Evolutionary conservation across 2,329 filamentous ascomycete species (phyloP).

Genomic region (Sphaerostilbella broomeana): DNA sequence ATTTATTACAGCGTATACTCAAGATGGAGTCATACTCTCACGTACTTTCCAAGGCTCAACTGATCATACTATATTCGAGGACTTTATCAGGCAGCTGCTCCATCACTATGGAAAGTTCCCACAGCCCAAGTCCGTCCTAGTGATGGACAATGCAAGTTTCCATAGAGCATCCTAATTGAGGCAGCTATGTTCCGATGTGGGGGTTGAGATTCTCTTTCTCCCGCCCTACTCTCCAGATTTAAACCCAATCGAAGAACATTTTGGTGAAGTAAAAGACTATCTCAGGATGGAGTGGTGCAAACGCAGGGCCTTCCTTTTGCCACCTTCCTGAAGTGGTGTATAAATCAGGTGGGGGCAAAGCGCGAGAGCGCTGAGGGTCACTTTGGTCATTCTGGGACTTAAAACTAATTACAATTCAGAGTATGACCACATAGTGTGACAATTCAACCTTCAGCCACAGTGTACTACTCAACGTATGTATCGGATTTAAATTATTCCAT

Average conservation of each 20-base stretch:
- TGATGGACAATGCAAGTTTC: constrained; percentile 6
- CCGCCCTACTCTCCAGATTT: constrained; percentile 4
- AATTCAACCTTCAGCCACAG: too few relatives aligned
- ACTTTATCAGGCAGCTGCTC: constrained; percentile 8
- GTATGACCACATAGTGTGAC: too few relatives aligned
- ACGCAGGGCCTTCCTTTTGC: constrained; percentile 1
- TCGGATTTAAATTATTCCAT: too few relatives aligned
- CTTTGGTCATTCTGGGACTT: too few relatives aligned
- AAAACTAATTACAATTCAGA: too few relatives aligned
- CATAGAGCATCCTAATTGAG: neutral
- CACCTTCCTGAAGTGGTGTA: constrained; percentile 3
- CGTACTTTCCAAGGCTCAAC: constrained; percentile 4
- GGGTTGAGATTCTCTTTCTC: constrained; percentile 4
- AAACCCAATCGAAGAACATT: neutral
- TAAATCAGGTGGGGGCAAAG: constrained; percentile 7
- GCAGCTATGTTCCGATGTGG: constrained; percentile 1
- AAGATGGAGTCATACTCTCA: neutral
- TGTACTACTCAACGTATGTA: too few relatives aligned
- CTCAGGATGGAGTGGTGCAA: constrained; percentile 4
- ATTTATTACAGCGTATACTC: constrained; percentile 3
- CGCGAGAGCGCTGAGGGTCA: neutral
- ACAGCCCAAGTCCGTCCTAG: constrained; percentile 4
- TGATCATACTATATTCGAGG: constrained; percentile 1
- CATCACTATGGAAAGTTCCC: constrained; percentile 5
- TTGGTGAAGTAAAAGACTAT: constrained; percentile 2